phyloP scores from a whole-genome alignment of 495 filamentous ascomycete species.

The Parmelia sp. region DNA sequence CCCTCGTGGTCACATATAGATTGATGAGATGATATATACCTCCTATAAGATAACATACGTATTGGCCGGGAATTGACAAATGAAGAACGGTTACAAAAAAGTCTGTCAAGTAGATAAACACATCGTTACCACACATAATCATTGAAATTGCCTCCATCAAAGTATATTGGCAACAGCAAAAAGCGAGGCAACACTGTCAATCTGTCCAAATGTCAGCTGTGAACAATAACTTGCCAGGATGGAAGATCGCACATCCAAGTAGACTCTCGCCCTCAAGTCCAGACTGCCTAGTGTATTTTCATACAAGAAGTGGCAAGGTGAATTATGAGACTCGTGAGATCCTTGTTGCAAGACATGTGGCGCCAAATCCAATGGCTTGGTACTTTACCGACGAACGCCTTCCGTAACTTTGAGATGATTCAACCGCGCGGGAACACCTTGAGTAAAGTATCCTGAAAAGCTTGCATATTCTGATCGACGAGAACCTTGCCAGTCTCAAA shows the following conservation, averaged over 20 bases:
- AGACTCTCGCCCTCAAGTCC: neutral
- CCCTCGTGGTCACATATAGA: too few species aligned
- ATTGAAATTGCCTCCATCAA: neutral
- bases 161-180: neutral
- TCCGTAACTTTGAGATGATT: neutral
- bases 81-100: too few species aligned
- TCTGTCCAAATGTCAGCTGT: neutral
- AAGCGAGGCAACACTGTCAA: neutral
- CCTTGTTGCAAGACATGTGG: neutral
- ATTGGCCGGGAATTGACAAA: too few species aligned
- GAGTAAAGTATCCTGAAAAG: conserved; percentile 53
- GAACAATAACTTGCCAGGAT: neutral
- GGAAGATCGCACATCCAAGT: neutral
- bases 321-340: neutral
- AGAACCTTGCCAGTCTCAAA: conserved; percentile 52
- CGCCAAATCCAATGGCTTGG: neutral
- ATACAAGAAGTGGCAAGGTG: neutral
- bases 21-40: too few species aligned
- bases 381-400: neutral
- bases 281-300: too few species aligned
- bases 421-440: conserved; percentile 34
- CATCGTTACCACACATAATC: too few species aligned
- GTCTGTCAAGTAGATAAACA: too few species aligned
- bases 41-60: too few species aligned
- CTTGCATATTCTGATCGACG: conserved; percentile 57